These are phyloP conservation scores for Circinella minor DNA, from an alignment of 371 early-diverging fungal species.

Conservation along the genomic window DNA sequence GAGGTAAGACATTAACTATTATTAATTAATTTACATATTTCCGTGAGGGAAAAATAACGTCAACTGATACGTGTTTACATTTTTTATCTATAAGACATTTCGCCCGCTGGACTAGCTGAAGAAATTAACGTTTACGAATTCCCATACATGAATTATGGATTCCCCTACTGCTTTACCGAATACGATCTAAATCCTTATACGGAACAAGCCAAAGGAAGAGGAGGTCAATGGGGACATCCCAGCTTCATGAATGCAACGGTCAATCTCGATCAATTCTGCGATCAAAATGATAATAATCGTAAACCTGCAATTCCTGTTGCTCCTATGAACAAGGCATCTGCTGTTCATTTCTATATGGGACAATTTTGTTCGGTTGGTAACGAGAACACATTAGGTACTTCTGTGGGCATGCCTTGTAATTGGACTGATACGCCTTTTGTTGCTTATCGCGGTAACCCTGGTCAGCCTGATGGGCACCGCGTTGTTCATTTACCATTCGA, in stretches of 20 bases:
- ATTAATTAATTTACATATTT: too few species aligned
- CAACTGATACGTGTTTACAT: background rate
- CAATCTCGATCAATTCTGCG: conserved; percentile 37
- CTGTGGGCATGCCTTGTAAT: conserved; percentile 54
- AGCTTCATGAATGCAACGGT: conserved; percentile 37
- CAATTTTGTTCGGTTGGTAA: conserved; percentile 49
- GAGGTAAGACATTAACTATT: conserved; percentile 5
- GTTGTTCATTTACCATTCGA: conserved; percentile 45
- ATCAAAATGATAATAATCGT: conserved; percentile 27
- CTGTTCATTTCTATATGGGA: conserved; percentile 45
- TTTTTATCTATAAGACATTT: conserved; percentile 22
- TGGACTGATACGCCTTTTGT: conserved; percentile 54
- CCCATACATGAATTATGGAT: conserved; percentile 38
- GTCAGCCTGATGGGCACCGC: conserved; percentile 33
- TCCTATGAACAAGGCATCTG: conserved; percentile 28
- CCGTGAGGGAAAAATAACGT: too few species aligned
- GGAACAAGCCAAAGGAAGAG: conserved; percentile 25
- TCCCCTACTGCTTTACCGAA: conserved; percentile 49
- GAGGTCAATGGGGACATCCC: conserved; percentile 51
- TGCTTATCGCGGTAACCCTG: conserved; percentile 38
- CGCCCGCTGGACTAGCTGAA: conserved; percentile 34
- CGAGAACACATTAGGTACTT: conserved; percentile 33
- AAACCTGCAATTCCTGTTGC: conserved; percentile 35
- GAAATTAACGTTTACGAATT: conserved; percentile 46
- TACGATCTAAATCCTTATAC: conserved; percentile 28